Evolutionary conservation across 306 rosid genomes (phyloP).

Genomic region (Inga leiocalycina): DNA sequence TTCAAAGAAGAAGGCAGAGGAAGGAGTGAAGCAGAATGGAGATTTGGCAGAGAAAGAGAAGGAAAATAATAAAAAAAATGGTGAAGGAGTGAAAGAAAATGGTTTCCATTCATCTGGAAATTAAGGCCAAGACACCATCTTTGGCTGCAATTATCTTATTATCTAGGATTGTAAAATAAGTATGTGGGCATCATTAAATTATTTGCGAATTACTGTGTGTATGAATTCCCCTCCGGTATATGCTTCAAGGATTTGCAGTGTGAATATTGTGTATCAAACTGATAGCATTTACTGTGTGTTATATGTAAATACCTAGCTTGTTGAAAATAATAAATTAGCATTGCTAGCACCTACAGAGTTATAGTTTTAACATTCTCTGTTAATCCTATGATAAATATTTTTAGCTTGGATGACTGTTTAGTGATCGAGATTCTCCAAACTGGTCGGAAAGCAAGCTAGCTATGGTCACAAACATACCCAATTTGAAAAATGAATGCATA

Average conservation of each 20-base stretch:
- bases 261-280: background rate
- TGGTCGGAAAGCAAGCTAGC: no score
- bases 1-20: background rate
- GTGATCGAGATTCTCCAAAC: no score
- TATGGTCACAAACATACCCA: no score
- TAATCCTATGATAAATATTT: no score
- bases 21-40: background rate
- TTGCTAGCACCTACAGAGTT: no score
- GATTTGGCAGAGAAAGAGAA: no score
- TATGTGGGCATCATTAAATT: background rate
- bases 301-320: background rate
- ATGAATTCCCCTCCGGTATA: background rate
- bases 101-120: background rate
- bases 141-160: background rate
- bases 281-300: background rate
- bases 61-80: no score
- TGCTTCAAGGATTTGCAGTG: background rate
- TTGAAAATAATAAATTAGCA: background rate
- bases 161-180: background rate
- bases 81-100: background rate
- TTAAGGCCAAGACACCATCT: background rate
- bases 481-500: no score
- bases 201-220: background rate
- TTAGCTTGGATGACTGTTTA: no score
- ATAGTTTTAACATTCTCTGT: no score